phyloP scores from a whole-genome alignment of 2,329 filamentous ascomycete species.

The Phialophora expanda region DNA sequence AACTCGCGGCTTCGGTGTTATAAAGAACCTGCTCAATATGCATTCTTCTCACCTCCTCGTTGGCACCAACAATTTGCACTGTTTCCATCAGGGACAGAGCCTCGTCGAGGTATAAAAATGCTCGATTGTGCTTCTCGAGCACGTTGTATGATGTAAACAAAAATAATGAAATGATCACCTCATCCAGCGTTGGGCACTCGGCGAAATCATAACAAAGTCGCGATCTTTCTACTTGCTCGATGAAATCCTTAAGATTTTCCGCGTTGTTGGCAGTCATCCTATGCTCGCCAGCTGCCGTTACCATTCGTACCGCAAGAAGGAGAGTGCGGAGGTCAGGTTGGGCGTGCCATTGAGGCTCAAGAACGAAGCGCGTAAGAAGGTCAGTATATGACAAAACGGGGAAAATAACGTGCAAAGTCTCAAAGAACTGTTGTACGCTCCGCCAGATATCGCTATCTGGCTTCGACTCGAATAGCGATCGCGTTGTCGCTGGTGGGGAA shows the following conservation, averaged over 20 bases:
- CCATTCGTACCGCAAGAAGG: constrained; percentile 9
- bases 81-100: constrained; percentile 18
- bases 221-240: constrained; percentile 18
- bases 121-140: constrained; percentile 23
- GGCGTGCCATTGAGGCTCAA: constrained; percentile 7
- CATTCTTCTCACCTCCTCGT: constrained; percentile 9
- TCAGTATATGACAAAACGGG: constrained; percentile 19
- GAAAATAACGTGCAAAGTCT: constrained; percentile 22
- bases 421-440: constrained; percentile 20
- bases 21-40: constrained; percentile 23
- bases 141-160: constrained; percentile 25
- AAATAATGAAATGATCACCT: constrained; percentile 19
- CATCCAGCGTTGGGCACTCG: constrained; percentile 21
- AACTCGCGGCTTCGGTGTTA: constrained; percentile 24
- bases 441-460: constrained; percentile 19
- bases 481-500: neutral
- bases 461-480: neutral
- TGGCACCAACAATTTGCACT: neutral
- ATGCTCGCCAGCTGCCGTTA: constrained; percentile 15
- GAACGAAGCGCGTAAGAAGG: constrained; percentile 11
- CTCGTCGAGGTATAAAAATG: constrained; percentile 27
- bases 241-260: constrained; percentile 1
- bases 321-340: constrained; percentile 17
- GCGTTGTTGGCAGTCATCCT: constrained; percentile 15
- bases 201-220: constrained; percentile 24